Evolutionary conservation across 345 rosid species (phyloP).

Genomic region (Aquilaria malaccensis): DNA sequence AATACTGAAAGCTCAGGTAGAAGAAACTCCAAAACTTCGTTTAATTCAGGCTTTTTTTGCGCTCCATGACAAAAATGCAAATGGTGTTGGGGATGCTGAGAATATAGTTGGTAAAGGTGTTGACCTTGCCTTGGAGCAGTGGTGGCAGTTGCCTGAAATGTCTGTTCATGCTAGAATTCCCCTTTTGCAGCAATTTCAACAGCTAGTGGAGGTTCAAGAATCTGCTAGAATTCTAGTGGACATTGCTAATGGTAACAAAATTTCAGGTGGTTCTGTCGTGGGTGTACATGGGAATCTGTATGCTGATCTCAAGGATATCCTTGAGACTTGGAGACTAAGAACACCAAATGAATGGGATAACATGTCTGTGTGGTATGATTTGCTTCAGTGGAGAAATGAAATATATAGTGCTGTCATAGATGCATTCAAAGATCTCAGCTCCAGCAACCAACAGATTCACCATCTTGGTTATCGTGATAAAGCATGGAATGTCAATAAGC

Average conservation of each 20-base stretch:
- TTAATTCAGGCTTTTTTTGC: slow-evolving; percentile 85
- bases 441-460: slow-evolving; percentile 75
- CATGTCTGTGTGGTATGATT: slow-evolving; percentile 95
- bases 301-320: slow-evolving; percentile 94
- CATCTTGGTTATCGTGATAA: slow-evolving; percentile 98
- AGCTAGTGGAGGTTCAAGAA: slow-evolving; percentile 96
- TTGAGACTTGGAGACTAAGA: slow-evolving; percentile 97
- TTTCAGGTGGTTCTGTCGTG: slow-evolving; percentile 48
- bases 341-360: slow-evolving; percentile 99
- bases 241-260: slow-evolving; percentile 85
- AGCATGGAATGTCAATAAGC: slow-evolving; percentile 99
- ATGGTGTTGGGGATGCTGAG: slow-evolving; percentile 90
- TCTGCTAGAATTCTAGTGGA: slow-evolving; percentile 84
- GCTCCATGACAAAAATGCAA: slow-evolving; percentile 77
- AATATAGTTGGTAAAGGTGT: slow-evolving; percentile 86
- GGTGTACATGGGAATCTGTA: slow-evolving; percentile 76
- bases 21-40: slow-evolving; percentile 95
- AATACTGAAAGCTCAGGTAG: slow-evolving; percentile 99
- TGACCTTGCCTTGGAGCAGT: slow-evolving; percentile 90
- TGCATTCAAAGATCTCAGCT: slow-evolving; percentile 79
- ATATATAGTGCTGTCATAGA: slow-evolving; percentile 90
- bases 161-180: slow-evolving; percentile 94
- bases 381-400: slow-evolving; percentile 98
- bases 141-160: slow-evolving; percentile 99
- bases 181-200: slow-evolving; percentile 95